A percentile compares a stretch with the other conserved stretches of the same genome.
Evolutionary conservation across 1,284 basidiomycete genomes (phyloP).

Genomic region (Ustilago hordei): DNA sequence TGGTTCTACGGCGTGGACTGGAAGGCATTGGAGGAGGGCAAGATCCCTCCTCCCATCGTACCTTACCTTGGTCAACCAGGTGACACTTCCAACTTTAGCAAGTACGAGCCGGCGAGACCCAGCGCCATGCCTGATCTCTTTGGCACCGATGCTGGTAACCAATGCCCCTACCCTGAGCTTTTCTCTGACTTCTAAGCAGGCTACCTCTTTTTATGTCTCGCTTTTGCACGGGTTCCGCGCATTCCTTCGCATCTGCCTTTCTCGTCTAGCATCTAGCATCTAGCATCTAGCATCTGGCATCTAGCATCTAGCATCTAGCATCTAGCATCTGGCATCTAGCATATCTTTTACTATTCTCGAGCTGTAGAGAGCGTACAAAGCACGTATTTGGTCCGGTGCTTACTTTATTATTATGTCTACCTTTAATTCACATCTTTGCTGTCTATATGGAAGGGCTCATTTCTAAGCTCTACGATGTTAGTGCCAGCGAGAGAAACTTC

Average conservation of each 20-base stretch:
- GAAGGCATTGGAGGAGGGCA: constrained; percentile 66
- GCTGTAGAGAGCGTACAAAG: constrained; percentile 1
- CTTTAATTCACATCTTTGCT: constrained; percentile 11
- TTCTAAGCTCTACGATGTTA: no score
- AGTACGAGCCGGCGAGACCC: constrained; percentile 41
- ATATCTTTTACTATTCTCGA: constrained; percentile 4
- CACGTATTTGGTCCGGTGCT: constrained; percentile 5
- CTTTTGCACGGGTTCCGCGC: neutral
- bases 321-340: constrained; percentile 1
- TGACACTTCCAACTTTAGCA: constrained; percentile 71
- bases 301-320: constrained; percentile 7
- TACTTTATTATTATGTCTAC: constrained; percentile 12
- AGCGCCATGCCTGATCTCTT: constrained; percentile 40
- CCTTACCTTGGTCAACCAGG: constrained; percentile 74
- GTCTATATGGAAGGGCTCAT: neutral
- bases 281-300: constrained; percentile 1
- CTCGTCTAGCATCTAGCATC: constrained; percentile 10
- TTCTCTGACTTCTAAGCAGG: constrained; percentile 33
- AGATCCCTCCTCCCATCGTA: constrained; percentile 72
- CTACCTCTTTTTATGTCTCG: neutral
- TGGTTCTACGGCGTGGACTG: constrained; percentile 73
- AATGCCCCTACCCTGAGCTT: constrained; percentile 27
- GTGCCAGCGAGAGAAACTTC: no score
- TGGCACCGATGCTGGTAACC: constrained; percentile 14
- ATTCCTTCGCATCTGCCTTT: constrained; percentile 6